Evolutionary conservation across 208 protist genomes (phyloP).

Genomic region (Trichomonas tenax): DNA sequence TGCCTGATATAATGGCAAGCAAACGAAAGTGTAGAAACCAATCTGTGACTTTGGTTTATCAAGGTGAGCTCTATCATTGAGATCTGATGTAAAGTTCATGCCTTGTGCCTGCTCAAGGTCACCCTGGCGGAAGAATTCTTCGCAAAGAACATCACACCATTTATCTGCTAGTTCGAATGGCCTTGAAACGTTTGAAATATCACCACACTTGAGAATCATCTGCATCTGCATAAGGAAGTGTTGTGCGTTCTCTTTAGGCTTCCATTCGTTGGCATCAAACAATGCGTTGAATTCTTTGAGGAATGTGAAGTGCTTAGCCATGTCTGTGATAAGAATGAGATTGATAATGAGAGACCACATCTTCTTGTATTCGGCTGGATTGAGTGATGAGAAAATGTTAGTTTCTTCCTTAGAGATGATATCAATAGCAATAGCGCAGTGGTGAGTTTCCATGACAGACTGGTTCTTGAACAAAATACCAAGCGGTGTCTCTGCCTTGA

Average conservation of each 20-base stretch:
- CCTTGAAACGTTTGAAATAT: not conserved
- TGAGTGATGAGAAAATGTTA: conserved; percentile 32
- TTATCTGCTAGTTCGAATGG: not conserved
- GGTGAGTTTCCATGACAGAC: conserved; percentile 52
- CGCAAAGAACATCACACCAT: not conserved
- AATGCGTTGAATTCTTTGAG: not conserved
- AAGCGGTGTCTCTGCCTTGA: too few species aligned
- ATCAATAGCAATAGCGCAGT: conserved; percentile 35
- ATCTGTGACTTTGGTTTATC: not conserved
- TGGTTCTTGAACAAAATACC: too few species aligned
- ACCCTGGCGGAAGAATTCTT: not conserved
- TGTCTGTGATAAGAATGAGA: conserved; percentile 45
- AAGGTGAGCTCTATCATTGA: not conserved
- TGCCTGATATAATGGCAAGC: not conserved
- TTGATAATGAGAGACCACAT: conserved; percentile 37
- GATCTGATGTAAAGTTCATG: not conserved
- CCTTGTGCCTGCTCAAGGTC: not conserved
- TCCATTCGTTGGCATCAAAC: not conserved
- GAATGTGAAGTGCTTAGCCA: conserved; percentile 41
- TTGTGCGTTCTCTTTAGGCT: not conserved
- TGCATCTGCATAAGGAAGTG: not conserved
- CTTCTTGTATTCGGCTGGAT: conserved; percentile 28
- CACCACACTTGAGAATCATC: not conserved
- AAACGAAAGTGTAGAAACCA: not conserved
- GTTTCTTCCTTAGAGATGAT: conserved; percentile 26